Evolutionary conservation across 2,329 filamentous ascomycete genomes (phyloP), one percentile per base, ranked within the genome.

Genomic region (Dissoconium aciculare): DNA sequence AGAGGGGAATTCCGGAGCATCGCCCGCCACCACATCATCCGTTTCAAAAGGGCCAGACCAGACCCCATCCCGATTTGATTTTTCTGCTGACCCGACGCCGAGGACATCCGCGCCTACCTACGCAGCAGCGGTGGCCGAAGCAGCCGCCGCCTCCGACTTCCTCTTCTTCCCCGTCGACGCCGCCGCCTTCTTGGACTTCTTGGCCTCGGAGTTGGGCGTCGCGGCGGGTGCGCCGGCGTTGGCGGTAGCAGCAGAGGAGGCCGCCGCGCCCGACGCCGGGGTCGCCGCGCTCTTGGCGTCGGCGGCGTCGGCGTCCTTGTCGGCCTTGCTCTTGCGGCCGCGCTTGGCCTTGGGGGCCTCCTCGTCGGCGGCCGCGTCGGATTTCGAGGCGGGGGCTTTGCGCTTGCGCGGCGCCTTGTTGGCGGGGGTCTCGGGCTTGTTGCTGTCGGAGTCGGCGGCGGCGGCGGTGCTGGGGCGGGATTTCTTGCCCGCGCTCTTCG

Each of bases 131-230:
- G n/a, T n/a, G n/a, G n/a, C n/a, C n/a, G n/a, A n/a, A n/a, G n/a
- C n/a, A 23, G 19, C 38, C 16, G 39, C 39, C 11, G 36, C 42
- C 8, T 34, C 34, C 15, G 47, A 41, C 30, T 50, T 49, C 28
- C 47, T 44, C 42, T 54, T 53, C 26, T 36, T 42, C 11, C 40
- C 31, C 1, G 35, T 42, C 17, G 36, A 32, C 12, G 35, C 23
- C 19, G 44, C 36, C n/a, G 42, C 30, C n/a, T 37, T 39, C 36
- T 46, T 44, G 34, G 28, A 38, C 33, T 44, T 47, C 33, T 47
- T 48, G 28, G 41, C 33, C 11, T 41, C 36, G 13, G 57, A 51
- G 45, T 61, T 60, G 43, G 42, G 36, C 4, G 43, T 44, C 35
- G 44, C 47, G n/a, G n/a, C n/a, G n/a, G n/a, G n/a, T n/a, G n/a